Base-by-base conservation (phyloP, 208 protist genomes). In the Wallacemonas sp. region DNA sequence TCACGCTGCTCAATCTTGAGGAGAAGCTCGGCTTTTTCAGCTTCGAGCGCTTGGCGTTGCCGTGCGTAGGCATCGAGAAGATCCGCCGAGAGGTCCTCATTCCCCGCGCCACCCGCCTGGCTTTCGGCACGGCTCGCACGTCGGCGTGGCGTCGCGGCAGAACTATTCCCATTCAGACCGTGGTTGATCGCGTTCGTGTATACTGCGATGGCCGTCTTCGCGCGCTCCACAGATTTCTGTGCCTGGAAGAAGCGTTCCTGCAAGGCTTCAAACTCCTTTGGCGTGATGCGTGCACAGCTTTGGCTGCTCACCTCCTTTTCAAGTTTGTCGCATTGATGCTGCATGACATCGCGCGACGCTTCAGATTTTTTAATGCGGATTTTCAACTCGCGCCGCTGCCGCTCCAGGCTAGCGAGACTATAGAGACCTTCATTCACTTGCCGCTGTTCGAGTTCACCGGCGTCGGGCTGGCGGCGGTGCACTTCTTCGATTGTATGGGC, bases 401-500 rank as follows among this genome's bases (percentile, higher is more conserved):
- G 61, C 30, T 89, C 70, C 38, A 90, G 63, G 12, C 56, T 62
- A 9, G 72, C 70, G 53, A 71, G 84, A 60, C 62, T 76, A 69
- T 93, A 95, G 44, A 91, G 79, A 24, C 72, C 78, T 22, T 95
- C 89, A 33, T 83, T 83, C 0, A 84, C 56, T 64, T 91, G 78
- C 11, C 82, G 70, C n/a, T 77, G 53, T 55, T 77, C 36, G 45
- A 84, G 49, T 56, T 91, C 79, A 2, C 65, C 62, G 4, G 45
- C 22, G 0, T 75, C 36, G 0, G 81, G 71, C 61, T 78, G 76
- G 11, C 69, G 38, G 11, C 80, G 79, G 39, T 81, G 56, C 2
- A 83, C 67, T 59, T 82, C 76, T 38, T 88, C 65, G 45, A 91
- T 82, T 9, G 80, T 79, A 54, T 93, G 80, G 0, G 81, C 80